A percentile compares a stretch with the other conserved stretches of the same genome.
These are phyloP conservation scores for Pseudogymnoascus sp. DNA, from an alignment of 2,329 filamentous ascomycete genomes.

Conservation along the genomic window DNA sequence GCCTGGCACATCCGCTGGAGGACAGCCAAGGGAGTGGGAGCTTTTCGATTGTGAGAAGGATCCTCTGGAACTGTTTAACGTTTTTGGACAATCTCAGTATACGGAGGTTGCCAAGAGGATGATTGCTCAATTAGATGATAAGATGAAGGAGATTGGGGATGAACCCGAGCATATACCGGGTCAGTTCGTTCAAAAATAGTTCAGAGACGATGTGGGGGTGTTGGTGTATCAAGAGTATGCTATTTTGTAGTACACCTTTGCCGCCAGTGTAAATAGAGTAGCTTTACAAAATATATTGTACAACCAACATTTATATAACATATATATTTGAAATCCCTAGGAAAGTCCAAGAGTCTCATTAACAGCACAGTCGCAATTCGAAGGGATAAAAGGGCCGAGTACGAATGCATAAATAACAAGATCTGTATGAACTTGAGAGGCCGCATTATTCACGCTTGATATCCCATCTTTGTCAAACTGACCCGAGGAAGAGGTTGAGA, in stretches of 20 bases:
- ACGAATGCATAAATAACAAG: not conserved
- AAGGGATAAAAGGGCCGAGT: not conserved
- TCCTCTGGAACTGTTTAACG: conserved; percentile 43
- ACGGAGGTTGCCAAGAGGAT: conserved; percentile 33
- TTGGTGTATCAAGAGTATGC: not conserved
- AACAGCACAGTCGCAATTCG: not conserved
- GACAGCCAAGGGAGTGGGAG: conserved; percentile 44
- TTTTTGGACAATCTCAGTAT: conserved; percentile 35
- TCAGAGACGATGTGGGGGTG: not conserved
- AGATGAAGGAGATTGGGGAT: conserved; percentile 48
- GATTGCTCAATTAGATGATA: conserved; percentile 37
- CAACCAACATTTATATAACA: not conserved
- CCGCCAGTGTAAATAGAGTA: not conserved
- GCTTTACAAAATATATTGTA: not conserved
- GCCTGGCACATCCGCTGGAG: conserved; percentile 36
- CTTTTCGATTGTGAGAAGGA: conserved; percentile 46
- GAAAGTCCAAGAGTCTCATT: not conserved
- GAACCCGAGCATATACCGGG: conserved; percentile 29
- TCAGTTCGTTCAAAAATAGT: not conserved
- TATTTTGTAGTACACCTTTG: not conserved
- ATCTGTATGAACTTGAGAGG: not conserved
- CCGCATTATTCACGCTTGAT: not conserved
- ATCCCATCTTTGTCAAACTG: not conserved
- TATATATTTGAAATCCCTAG: not conserved
- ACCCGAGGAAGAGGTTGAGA: not conserved